Base-by-base conservation (phyloP, 2,329 filamentous ascomycete genomes). In the Xylariales sp. region DNA sequence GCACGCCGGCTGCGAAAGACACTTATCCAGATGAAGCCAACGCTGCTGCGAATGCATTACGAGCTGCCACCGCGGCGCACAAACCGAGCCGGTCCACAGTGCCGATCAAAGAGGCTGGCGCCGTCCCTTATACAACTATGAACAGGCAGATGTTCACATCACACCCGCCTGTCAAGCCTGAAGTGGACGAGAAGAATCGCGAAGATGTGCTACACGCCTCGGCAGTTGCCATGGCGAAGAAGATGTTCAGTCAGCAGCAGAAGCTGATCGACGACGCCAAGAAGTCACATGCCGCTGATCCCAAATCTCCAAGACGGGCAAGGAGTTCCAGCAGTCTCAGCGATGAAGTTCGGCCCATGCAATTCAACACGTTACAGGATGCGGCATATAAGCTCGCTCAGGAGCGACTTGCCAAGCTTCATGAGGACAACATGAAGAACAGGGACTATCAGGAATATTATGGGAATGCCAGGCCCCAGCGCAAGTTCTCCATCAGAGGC, bases 181-280 rank as follows among this genome's bases (percentile, higher is more conserved):
- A 94, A 55, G 66, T 80, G 0, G 83, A 93, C 29, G 88, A 95
- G 54, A 76, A 82, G 59, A 81, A 77, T 46, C 79, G 77, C 44
- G 77, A 82, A 32, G 84, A 88, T 50, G 80, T 82, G 4, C 69
- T 95, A 3, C 84, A 84, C 48, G 87, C 88, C 21, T 91, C 88
- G 15, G 88, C 90, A 3, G 70, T 95, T 3, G 87, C 86, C 9
- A 95, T 96, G 88, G 89, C 90, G 5, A 86, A 84, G 62, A 80
- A 84, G 51, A 91, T 95, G 81, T 95, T 89, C 57, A 77, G 71
- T 9, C 70, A 78, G 24, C 82, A 88, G 51, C 79, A 87, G 47
- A 77, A 74, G 46, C 74, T 73, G 46, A 69, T 76, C 2, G 75
- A 80, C 5, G 68, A 72, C 46, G 63, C 68, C 21, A 70, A 65